Conservation (phyloP, 352 stramenopile species). For the Phytophthora meadii region DNA sequence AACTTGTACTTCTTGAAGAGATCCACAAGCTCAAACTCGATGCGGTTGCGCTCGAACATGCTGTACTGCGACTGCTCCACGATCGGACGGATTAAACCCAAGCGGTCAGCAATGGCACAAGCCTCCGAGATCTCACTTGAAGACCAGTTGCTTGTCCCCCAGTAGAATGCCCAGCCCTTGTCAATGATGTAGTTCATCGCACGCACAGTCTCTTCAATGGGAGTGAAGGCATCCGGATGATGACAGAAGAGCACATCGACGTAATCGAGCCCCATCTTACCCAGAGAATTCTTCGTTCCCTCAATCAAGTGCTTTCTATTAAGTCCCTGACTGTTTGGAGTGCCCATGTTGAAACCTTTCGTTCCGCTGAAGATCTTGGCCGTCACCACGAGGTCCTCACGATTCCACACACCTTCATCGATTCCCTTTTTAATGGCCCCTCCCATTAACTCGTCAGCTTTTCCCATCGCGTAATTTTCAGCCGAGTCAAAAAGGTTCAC, state of each 20-base stretch:
- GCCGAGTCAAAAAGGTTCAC: neutral
- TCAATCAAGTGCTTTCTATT: neutral
- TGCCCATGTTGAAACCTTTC: neutral
- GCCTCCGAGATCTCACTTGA: conserved; percentile 54
- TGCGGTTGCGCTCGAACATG: conserved; percentile 50
- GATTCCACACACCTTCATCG: neutral
- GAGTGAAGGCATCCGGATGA: conserved; percentile 48
- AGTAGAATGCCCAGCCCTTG: conserved; percentile 58
- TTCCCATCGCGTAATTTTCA: neutral
- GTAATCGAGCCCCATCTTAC: conserved; percentile 49
- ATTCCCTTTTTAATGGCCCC: neutral
- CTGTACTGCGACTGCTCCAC: conserved; percentile 67
- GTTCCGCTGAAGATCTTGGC: neutral
- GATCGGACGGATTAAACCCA: conserved; percentile 40
- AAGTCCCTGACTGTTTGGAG: neutral
- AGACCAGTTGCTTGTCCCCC: conserved; percentile 50
- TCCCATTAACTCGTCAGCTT: neutral
- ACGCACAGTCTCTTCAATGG: conserved; percentile 29
- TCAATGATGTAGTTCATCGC: conserved; percentile 68
- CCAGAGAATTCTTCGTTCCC: conserved; percentile 35
- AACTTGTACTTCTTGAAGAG: neutral
- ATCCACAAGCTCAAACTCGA: conserved; percentile 56
- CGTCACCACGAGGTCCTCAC: neutral
- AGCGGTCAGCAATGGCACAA: conserved; percentile 44
- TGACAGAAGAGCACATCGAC: conserved; percentile 71